Percentiles rank a stretch among this genome's conserved stretches.
phyloP scores from a whole-genome alignment of 805 yeast species.

The Candida ovalis region DNA sequence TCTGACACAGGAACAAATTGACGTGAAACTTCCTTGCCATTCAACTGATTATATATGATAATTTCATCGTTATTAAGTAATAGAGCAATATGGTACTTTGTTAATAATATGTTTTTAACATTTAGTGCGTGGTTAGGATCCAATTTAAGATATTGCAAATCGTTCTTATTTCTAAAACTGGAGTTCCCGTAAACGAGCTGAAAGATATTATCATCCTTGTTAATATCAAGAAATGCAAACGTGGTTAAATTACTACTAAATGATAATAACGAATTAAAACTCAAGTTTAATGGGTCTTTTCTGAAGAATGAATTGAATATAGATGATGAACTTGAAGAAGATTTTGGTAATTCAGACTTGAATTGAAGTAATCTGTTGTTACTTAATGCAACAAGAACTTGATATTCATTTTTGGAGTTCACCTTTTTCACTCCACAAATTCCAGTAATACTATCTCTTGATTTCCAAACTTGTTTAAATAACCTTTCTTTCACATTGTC shows the following conservation, averaged over 20 bases:
- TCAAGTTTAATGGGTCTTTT: constrained; percentile 20
- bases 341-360: constrained; percentile 8
- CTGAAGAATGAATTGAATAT: constrained; percentile 15
- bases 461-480: constrained; percentile 39
- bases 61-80: constrained; percentile 40
- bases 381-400: constrained; percentile 8
- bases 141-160: constrained; percentile 13
- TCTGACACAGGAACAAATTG: constrained; percentile 26
- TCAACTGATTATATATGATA: constrained; percentile 47
- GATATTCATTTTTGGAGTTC: constrained; percentile 6
- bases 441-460: constrained; percentile 15
- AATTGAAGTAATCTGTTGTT: constrained; percentile 16
- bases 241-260: constrained; percentile 8
- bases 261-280: constrained; percentile 13
- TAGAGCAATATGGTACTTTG: constrained; percentile 52
- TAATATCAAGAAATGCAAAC: constrained; percentile 22
- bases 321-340: constrained; percentile 5
- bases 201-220: constrained; percentile 14
- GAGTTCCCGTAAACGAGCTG: constrained; percentile 19
- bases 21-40: constrained; percentile 42
- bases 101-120: constrained; percentile 39
- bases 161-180: constrained; percentile 19
- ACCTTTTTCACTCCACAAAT: constrained; percentile 7
- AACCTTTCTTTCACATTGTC: constrained; percentile 43
- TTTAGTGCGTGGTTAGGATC: constrained; percentile 5